A percentile compares a stretch with the other conserved stretches of the same genome.
phyloP scores from a whole-genome alignment of 768 basidiomycete genomes.

The Imleria badia region DNA sequence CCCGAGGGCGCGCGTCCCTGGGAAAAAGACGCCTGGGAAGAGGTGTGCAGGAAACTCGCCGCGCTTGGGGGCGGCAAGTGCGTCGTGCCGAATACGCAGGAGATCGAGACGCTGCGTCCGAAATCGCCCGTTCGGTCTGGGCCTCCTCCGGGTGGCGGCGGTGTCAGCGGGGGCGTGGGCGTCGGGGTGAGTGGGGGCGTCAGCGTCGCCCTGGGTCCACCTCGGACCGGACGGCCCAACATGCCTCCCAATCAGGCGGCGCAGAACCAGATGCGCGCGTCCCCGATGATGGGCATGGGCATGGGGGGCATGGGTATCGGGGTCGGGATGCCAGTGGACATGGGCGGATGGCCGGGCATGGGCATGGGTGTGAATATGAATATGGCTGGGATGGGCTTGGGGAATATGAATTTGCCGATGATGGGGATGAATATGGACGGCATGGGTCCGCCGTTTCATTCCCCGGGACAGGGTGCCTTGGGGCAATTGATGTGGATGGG shows the following conservation, averaged over 20 bases:
- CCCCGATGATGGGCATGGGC: slow-evolving; percentile 45
- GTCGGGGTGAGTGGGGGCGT: slow-evolving; percentile 25
- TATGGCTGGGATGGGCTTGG: slow-evolving; percentile 40
- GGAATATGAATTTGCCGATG: slow-evolving; percentile 38
- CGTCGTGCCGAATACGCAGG: slow-evolving; percentile 71
- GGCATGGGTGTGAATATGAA: slow-evolving; percentile 39
- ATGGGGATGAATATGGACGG: slow-evolving; percentile 44
- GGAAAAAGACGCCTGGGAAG: slow-evolving; percentile 67
- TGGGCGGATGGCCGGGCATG: slow-evolving; percentile 36
- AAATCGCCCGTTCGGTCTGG: slow-evolving; percentile 72
- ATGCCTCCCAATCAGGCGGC: slow-evolving; percentile 16
- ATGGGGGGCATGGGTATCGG: slow-evolving; percentile 43
- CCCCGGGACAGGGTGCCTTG: slow-evolving; percentile 17
- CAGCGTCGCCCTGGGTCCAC: slow-evolving; percentile 11
- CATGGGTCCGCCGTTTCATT: slow-evolving; percentile 28
- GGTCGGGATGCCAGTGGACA: slow-evolving; percentile 34
- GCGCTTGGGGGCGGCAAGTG: slow-evolving; percentile 47
- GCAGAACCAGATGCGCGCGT: slow-evolving; percentile 33
- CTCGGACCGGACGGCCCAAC: slow-evolving; percentile 17
- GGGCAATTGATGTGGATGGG: slow-evolving; percentile 39
- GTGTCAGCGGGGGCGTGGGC: slow-evolving; percentile 24
- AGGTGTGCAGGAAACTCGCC: slow-evolving; percentile 52
- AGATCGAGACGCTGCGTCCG: slow-evolving; percentile 82
- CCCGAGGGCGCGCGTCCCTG: slow-evolving; percentile 41
- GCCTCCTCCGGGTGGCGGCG: slow-evolving; percentile 23